Evolutionary conservation across 1,284 basidiomycete genomes (phyloP).

Genomic region (Stygiomarasmius scandens): DNA sequence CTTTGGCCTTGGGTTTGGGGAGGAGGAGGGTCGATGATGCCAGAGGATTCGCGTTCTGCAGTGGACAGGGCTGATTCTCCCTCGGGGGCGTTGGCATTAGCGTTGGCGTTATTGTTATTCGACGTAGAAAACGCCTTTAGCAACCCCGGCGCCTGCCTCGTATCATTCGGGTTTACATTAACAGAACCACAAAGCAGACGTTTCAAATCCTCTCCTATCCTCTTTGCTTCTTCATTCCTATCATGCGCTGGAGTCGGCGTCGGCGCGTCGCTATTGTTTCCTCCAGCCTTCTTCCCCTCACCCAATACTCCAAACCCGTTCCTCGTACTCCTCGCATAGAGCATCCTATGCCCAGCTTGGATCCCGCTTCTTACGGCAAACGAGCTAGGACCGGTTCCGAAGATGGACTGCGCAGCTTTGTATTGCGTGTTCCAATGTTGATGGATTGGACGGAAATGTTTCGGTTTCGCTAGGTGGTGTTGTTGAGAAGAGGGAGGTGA

Average conservation of each 20-base stretch:
- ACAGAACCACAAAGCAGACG: neutral
- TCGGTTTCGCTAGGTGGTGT: neutral
- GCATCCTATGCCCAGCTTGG: constrained; percentile 68
- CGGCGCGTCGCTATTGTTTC: no score
- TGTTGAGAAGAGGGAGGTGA: neutral
- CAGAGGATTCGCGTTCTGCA: constrained; percentile 22
- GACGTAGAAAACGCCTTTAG: neutral
- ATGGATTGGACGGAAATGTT: constrained; percentile 23
- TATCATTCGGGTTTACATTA: neutral
- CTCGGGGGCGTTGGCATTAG: neutral
- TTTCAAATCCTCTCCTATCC: neutral
- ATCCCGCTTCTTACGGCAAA: constrained; percentile 67
- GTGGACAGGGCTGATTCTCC: constrained; percentile 7
- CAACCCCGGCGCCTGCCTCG: neutral
- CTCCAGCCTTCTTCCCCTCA: no score
- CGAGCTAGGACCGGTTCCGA: constrained; percentile 57
- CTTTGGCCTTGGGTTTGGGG: no score
- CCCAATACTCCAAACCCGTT: constrained; percentile 65
- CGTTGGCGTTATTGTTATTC: neutral
- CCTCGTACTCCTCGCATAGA: constrained; percentile 68
- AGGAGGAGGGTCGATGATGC: no score
- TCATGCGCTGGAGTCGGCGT: no score
- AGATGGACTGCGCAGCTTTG: constrained; percentile 71
- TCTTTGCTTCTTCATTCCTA: neutral
- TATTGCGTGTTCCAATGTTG: constrained; percentile 71